These are phyloP conservation scores for Hymenoscyphus salicellus DNA, from an alignment of 2,329 filamentous ascomycete genomes.

Conservation along the genomic window DNA sequence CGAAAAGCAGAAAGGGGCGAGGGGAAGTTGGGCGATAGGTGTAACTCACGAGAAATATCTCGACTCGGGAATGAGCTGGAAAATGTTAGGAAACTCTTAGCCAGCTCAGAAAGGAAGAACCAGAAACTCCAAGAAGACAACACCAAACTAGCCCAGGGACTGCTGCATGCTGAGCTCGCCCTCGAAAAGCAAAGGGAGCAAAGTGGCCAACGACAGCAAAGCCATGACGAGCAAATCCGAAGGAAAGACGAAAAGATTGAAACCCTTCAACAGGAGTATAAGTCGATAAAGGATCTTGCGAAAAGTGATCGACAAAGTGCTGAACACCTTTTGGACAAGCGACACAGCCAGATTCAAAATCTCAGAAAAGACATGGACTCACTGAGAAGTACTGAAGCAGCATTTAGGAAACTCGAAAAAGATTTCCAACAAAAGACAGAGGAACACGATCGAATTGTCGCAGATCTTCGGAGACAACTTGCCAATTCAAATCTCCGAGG, in stretches of 20 bases:
- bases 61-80: conserved; percentile 53
- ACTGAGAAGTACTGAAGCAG: conserved; percentile 39
- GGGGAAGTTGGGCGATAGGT: conserved; percentile 46
- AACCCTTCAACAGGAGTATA: conserved; percentile 46
- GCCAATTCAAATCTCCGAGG: conserved; percentile 11
- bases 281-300: conserved; percentile 51
- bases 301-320: conserved; percentile 55
- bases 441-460: conserved; percentile 25
- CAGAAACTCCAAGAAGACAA: conserved; percentile 34
- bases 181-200: conserved; percentile 33
- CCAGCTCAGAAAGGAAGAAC: conserved; percentile 41
- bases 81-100: conserved; percentile 50
- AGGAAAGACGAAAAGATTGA: conserved; percentile 49
- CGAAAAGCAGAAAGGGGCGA: conserved; percentile 43
- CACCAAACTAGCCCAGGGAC: conserved; percentile 30
- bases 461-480: conserved; percentile 24
- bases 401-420: conserved; percentile 19
- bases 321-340: conserved; percentile 52
- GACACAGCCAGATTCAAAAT: conserved; percentile 55
- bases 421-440: conserved; percentile 19
- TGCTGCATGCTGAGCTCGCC: conserved; percentile 30
- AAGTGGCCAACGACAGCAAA: conserved; percentile 41
- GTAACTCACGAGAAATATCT: conserved; percentile 49
- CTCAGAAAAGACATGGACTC: conserved; percentile 52
- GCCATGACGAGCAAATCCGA: conserved; percentile 44